Conservation (phyloP, 768 basidiomycete genomes). For the Termitomyces sp. region DNA sequence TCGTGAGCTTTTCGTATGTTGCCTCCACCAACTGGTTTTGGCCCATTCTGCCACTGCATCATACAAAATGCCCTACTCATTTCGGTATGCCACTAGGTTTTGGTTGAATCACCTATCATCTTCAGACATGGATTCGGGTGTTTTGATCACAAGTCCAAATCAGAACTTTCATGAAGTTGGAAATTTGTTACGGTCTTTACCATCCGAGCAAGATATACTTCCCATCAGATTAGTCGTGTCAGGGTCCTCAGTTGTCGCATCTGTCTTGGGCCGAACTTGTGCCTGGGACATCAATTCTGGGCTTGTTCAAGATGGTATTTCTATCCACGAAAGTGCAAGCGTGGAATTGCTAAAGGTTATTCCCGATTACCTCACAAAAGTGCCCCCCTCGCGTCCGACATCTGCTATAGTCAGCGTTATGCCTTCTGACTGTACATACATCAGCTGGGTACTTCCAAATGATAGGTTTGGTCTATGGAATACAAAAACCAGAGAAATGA, state of each 20-base stretch:
- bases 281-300: background rate
- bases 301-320: background rate
- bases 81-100: conserved; percentile 7
- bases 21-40: conserved; percentile 2
- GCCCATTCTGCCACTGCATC: background rate
- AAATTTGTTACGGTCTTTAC: background rate
- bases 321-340: background rate
- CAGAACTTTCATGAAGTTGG: background rate
- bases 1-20: conserved; percentile 5
- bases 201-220: background rate
- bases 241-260: background rate
- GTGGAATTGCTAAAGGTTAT: background rate
- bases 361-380: background rate
- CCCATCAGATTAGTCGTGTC: background rate
- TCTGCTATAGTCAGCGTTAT: background rate
- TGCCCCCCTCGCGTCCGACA: background rate
- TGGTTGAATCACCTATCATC: conserved; percentile 2
- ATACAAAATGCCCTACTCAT: background rate
- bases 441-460: background rate
- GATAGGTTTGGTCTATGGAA: background rate
- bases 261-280: background rate
- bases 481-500: background rate
- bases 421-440: background rate
- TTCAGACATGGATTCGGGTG: background rate
- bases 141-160: background rate